A percentile compares a stretch with the other conserved stretches of the same genome.
Evolutionary conservation across 2,329 filamentous ascomycete genomes (phyloP).

Genomic region (Phialophora expanda): DNA sequence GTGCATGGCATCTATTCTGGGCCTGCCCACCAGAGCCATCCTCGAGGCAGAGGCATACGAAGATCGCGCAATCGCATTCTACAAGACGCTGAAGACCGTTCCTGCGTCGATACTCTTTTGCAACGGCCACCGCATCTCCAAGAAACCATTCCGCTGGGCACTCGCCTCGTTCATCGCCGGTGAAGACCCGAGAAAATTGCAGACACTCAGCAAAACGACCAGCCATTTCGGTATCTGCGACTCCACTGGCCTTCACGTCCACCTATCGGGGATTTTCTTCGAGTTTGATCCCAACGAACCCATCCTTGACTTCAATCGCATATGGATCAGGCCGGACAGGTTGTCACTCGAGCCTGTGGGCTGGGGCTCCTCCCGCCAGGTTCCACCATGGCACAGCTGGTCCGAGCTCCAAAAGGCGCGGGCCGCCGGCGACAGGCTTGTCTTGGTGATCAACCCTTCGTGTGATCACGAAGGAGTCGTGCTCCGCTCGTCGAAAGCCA

Average conservation of each 20-base stretch:
- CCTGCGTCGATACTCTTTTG: conserved; percentile 7
- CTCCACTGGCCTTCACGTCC: neutral
- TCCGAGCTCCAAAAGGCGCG: neutral
- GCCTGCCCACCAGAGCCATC: conserved; percentile 66
- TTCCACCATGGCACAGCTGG: conserved; percentile 3
- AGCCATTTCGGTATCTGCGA: conserved; percentile 11
- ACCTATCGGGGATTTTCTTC: neutral
- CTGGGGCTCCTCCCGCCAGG: neutral
- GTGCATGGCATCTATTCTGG: conserved; percentile 89
- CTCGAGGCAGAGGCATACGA: conserved; percentile 11
- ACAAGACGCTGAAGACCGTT: conserved; percentile 10
- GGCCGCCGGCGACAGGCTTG: neutral
- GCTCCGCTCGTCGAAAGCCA: neutral
- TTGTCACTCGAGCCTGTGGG: neutral
- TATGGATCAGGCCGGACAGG: conserved; percentile 2
- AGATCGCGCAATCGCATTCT: conserved; percentile 12
- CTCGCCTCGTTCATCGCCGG: conserved; percentile 5
- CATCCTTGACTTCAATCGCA: conserved; percentile 6
- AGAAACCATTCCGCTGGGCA: conserved; percentile 4
- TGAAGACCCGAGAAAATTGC: conserved; percentile 11
- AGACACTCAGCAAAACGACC: conserved; percentile 11
- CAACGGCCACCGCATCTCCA: conserved; percentile 8
- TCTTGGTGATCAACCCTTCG: conserved; percentile 1
- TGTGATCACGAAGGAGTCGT: conserved; percentile 16
- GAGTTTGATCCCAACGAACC: conserved; percentile 1